Base-by-base conservation (phyloP, 139 green algal species). In the Coelastrella sp. region DNA sequence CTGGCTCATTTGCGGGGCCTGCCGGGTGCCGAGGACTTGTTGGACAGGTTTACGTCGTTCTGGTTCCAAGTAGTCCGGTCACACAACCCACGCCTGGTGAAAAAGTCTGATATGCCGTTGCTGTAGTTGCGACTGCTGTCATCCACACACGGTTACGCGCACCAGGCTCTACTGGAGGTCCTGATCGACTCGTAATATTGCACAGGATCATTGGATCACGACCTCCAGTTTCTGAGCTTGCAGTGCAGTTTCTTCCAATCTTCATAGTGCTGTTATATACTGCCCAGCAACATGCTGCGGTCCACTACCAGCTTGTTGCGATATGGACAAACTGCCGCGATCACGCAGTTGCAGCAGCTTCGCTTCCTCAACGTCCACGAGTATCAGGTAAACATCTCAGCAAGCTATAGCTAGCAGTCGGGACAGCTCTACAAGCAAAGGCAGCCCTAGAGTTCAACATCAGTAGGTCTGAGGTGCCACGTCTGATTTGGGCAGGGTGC, bases 291-390 rank as follows among this genome's bases (percentile, higher is more conserved):
- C 14, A 87, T 87, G 81, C 64, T 87, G 23, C 61, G 81, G 2
- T 87, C 81, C 4, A n/a, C 64, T n/a, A 13, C 13, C 14, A 87
- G 81, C 61, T 23, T 87, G 81, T 68, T 87, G 54, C 61, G 64
- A 77, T 61, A 87, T 19, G 66, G 23, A 10, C 81, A 87, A 87
- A 87, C 83, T 84, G 85, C 59, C 85, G 73, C 73, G 47, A 58
- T 74, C 11, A 19, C 71, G 7, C 92, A 94, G 83, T 78, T 91
- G 64, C 93, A 96, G 86, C 91, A 94, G 71, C 68, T 90, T 4
- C 93, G 98, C 2, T 97, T 95, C 73, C 92, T 99, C 3, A 99
- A 99, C 84, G 88, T 99, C 0, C 98, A 99, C 80, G 98, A 99
- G 89, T 99, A 99, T 87, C 98, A 99, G 96, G 97, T 96, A 80